phyloP scores from a whole-genome alignment of 495 filamentous ascomycete species.

The Talaromyces trachyspermus region DNA sequence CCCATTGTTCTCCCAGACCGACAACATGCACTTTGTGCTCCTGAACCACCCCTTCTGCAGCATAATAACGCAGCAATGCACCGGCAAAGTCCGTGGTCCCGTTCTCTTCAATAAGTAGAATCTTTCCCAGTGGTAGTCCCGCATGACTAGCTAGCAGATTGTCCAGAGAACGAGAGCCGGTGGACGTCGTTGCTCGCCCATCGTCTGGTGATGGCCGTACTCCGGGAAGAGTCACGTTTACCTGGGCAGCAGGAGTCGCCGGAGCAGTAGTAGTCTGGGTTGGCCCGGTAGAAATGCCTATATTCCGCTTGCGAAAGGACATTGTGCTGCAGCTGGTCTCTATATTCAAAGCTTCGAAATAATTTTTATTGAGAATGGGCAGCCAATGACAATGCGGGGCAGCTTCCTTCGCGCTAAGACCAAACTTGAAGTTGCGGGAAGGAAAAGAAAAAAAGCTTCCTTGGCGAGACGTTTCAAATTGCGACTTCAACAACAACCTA shows the following conservation, averaged over 20 bases:
- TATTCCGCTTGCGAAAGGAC: conserved; percentile 87
- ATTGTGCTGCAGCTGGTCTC: conserved; percentile 32
- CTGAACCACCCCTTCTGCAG: conserved; percentile 87
- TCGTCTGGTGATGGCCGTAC: conserved; percentile 84
- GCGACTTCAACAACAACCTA: no score
- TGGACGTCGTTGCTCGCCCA: conserved; percentile 83
- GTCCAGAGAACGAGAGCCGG: conserved; percentile 79
- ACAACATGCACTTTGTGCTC: conserved; percentile 83
- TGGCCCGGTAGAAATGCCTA: conserved; percentile 50
- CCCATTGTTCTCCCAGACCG: conserved; percentile 73
- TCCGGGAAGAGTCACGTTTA: conserved; percentile 42
- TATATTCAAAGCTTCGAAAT: neutral
- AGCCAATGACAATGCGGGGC: conserved; percentile 7
- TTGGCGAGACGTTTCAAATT: no score
- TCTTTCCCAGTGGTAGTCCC: conserved; percentile 77
- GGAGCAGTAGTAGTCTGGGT: conserved; percentile 23
- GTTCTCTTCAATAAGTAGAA: conserved; percentile 78
- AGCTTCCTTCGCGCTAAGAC: conserved; percentile 1
- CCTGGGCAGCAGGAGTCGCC: conserved; percentile 24
- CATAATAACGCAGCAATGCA: conserved; percentile 78
- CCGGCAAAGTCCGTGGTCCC: conserved; percentile 94
- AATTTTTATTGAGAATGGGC: neutral
- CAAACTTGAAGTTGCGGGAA: no score
- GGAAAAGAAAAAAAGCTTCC: conserved; percentile 53
- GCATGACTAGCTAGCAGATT: conserved; percentile 78